Conservation (phyloP, 768 basidiomycete genomes). For the Sporobolomyces phaffii region DNA sequence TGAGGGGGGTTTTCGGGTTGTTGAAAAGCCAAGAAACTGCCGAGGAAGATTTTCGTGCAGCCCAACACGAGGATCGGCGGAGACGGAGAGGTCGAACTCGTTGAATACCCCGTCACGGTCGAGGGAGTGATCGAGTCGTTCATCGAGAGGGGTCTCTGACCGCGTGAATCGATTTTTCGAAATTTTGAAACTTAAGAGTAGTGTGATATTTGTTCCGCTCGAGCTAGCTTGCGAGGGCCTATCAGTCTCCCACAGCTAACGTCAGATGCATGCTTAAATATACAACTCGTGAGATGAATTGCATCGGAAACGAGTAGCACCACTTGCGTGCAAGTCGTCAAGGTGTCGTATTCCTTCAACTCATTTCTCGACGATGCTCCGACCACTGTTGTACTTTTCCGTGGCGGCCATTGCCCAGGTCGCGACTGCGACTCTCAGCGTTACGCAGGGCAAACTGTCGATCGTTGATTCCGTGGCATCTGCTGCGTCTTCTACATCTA, state of each 20-base stretch:
- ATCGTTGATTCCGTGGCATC: slow-evolving; percentile 20
- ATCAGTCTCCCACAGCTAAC: no score
- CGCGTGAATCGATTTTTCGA: neutral
- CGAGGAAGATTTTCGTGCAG: slow-evolving; percentile 75
- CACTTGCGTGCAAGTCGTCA: no score
- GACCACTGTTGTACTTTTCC: neutral
- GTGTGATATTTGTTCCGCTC: no score
- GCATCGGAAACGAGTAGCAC: no score
- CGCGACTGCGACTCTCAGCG: neutral
- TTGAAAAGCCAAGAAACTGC: slow-evolving; percentile 55
- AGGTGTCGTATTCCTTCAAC: neutral
- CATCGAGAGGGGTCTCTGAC: slow-evolving; percentile 61
- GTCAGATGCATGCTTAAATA: no score
- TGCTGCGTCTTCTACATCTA: neutral
- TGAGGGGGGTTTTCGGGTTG: no score
- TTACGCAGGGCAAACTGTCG: slow-evolving; percentile 17
- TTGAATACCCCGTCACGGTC: slow-evolving; percentile 61
- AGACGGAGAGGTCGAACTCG: slow-evolving; percentile 63
- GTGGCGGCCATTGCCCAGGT: neutral
- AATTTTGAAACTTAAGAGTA: neutral
- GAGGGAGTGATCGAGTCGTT: slow-evolving; percentile 74
- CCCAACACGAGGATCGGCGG: slow-evolving; percentile 61
- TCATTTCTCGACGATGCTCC: neutral
- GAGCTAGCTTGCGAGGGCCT: no score
- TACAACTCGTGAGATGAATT: no score